Evolutionary conservation across 1,284 basidiomycete species (phyloP), one percentile per base, ranked within the genome.

Genomic region (Pseudozyma hubeiensis): DNA sequence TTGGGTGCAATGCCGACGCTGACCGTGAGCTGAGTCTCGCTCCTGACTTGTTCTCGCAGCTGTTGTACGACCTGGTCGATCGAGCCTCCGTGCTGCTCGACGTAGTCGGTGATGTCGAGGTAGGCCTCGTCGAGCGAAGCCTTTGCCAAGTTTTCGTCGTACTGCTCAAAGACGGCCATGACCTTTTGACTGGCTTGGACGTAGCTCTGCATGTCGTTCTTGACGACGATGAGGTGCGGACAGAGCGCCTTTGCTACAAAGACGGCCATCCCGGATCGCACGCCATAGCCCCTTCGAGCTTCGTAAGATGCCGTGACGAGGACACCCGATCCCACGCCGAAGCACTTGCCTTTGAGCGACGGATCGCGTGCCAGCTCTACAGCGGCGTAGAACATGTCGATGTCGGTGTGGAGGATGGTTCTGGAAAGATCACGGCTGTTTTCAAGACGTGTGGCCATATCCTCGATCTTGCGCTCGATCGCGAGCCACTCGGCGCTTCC

Each of bases 241-340:
- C 94, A 98, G 9, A 99, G 89, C 80, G 93, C 95, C 86, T 91
- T 91, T 14, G 95, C 96, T 44, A 98, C 91, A 84, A 94, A 95
- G 48, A 90, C 92, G 88, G 79, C 81, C 82, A 84, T 85, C n/a
- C 80, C 81, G 11, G 67, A 71, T n/a, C 81, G 74, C 7, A 96
- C 94, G 10, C 90, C 94, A 81, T 96, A 97, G 0, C 53, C 54
- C 45, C 59, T 49, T 11, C 81, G 62, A 33, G 81, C 81, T 60
- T 81, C 80, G 53, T 82, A 82, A 30, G 70, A 75, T 10, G 78
- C 78, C 19, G 81, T 82, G 49, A 81, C 75, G n/a, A 82, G 66
- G 6, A 82, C 75, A 30, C 79, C 78, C 2, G 71, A 64, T n/a
- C 81, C 80, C 1, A 82, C 81, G 14, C 80, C 81, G 30, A 82